Evolutionary conservation across 2,329 filamentous ascomycete species (phyloP).

Genomic region (Coniella vitis): DNA sequence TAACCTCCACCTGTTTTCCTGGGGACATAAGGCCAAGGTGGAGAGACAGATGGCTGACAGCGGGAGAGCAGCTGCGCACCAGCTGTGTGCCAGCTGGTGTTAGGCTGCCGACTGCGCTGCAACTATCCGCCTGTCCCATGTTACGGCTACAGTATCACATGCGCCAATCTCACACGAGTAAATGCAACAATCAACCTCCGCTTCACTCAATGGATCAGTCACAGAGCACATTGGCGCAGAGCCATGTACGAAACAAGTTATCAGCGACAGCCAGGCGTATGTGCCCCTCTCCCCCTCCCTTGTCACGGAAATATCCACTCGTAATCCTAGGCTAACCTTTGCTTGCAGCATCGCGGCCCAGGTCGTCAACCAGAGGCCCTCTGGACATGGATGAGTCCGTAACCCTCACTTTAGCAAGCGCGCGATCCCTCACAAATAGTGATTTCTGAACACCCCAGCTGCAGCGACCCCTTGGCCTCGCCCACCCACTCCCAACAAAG

Average conservation of each 20-base stretch:
- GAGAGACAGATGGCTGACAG: neutral
- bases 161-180: neutral
- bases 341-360: conserved; percentile 47
- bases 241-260: conserved; percentile 32
- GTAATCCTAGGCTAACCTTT: conserved; percentile 11
- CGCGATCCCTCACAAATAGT: conserved; percentile 6
- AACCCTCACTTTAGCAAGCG: conserved; percentile 3
- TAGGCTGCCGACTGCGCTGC: too few relatives aligned
- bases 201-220: conserved; percentile 16
- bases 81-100: neutral
- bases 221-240: conserved; percentile 15
- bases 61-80: neutral
- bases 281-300: conserved; percentile 15
- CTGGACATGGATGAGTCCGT: conserved; percentile 70
- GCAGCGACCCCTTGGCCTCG: conserved; percentile 22
- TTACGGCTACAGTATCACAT: neutral
- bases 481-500: conserved; percentile 18
- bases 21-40: too few relatives aligned
- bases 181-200: neutral
- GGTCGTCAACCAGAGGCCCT: conserved; percentile 70
- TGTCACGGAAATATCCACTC: too few relatives aligned
- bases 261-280: conserved; percentile 30
- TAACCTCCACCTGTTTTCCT: too few relatives aligned
- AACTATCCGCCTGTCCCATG: neutral
- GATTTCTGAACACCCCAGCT: conserved; percentile 5